Evolutionary conservation across 371 early-diverging fungal species (phyloP).

Genomic region (Syncephalastrum racemosum): DNA sequence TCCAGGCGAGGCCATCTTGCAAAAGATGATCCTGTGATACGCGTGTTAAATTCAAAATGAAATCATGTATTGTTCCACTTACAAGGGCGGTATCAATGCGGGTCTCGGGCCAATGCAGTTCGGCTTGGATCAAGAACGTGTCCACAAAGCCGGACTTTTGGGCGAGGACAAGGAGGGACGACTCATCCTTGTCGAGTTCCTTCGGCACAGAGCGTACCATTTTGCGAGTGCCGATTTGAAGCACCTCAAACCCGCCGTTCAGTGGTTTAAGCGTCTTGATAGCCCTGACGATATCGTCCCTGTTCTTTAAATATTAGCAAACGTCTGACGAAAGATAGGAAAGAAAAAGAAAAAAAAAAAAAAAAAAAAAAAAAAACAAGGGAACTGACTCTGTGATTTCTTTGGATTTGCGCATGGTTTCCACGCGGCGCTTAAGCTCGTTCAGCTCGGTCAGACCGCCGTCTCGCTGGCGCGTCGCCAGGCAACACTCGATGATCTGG

Average conservation of each 20-base stretch:
- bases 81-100: conserved; percentile 52
- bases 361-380: too few relatives aligned
- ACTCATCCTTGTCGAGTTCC: conserved; percentile 84
- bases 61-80: conserved; percentile 16
- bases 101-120: conserved; percentile 63
- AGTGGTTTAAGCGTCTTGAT: conserved; percentile 84
- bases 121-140: conserved; percentile 43
- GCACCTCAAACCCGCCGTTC: conserved; percentile 82
- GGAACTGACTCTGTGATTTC: conserved; percentile 39
- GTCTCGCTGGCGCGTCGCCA: conserved; percentile 78
- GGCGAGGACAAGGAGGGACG: conserved; percentile 67
- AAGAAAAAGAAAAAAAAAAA: too few relatives aligned
- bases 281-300: conserved; percentile 85
- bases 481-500: conserved; percentile 88
- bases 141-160: conserved; percentile 75
- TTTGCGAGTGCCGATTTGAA: conserved; percentile 72
- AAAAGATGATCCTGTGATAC: conserved; percentile 64
- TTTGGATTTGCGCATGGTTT: conserved; percentile 55
- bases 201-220: conserved; percentile 90
- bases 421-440: conserved; percentile 72
- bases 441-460: conserved; percentile 89
- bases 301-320: conserved; percentile 6
- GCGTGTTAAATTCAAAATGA: conserved; percentile 2
- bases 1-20: conserved; percentile 83
- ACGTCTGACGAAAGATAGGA: neutral